Base-by-base conservation (phyloP, 805 yeast species). In the Saccharomycopsis sp. region DNA sequence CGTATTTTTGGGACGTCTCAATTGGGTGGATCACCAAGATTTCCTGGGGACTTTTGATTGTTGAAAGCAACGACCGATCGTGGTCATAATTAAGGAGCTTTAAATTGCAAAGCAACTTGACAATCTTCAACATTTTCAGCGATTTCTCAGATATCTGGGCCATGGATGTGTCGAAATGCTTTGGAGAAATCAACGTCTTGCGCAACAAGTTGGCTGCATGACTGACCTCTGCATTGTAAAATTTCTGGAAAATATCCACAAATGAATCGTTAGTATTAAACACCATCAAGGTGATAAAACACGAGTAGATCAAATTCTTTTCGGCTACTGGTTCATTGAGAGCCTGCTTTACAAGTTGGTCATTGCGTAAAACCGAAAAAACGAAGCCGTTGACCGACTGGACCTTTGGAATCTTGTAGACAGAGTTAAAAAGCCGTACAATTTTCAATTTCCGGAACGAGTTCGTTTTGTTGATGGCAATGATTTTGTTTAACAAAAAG, bases 311-410 rank as follows among this genome's bases (percentile, higher is more conserved):
- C 9, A 58, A 41, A 23, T 58, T 29, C 9, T 2, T 35, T 20
- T 50, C 54, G 19, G 14, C 7, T 9, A 35, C 20, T 2, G 24
- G 7, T 3, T 24, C 53, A 15, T 53, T 44, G n/a, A n/a, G 34
- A 3, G 22, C 41, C 5, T 14, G 20, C 15, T 53, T 47, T 9
- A 47, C 20, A 24, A 53, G 54, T 8, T 17, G 14, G 38, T 59
- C 59, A 24, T 52, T 57, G 49, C 56, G 47, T 24, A 58, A 47
- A 3, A 58, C 22, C n/a, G 54, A 53, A 1, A 56, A 15, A 54
- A 59, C 51, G 73, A 65, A 62, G 73, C 78, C 62, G 44, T 58
- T 60, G 17, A 60, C 20, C 1, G 20, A 1, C 22, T 57, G 55
- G 14, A 58, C 24, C 35, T 58, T 60, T 42, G 55, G 57, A 25